Base-by-base conservation (phyloP, 768 basidiomycete species). In the Amanita muscaria region DNA sequence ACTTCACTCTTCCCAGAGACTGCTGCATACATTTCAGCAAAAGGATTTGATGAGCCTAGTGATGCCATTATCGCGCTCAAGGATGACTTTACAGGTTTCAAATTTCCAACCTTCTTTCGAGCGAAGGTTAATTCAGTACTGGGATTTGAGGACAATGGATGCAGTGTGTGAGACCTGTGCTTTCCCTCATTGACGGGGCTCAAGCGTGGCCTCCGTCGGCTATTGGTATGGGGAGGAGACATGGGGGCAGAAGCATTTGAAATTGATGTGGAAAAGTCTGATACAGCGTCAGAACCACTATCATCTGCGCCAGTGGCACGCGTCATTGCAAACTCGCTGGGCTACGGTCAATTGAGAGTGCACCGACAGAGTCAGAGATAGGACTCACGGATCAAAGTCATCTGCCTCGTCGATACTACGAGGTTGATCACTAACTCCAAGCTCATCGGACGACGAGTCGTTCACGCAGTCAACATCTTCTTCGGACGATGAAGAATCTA, bases 11-110 rank as follows among this genome's bases (percentile, higher is more conserved):
- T 80, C 0, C 89, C 87, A 0, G 88, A 83, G 19, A 92, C 86
- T 4, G 85, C 77, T 6, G 83, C 83, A 58, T 98, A 98, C 22
- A 87, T 64, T 53, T 92, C 83, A 5, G 83, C 72, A 61, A 93
- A 96, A 1, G 94, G 92, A 59, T 94, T 96, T 8, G 83, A 72
- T 30, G 74, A 67, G 6, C 72, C 72, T 2, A 83, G 74, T 4
- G 79, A 73, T 1, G 83, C 83, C 19, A 97, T 72, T 68, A 88
- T 79, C 1, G 80, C 66, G 0, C 86, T 80, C 14, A 96, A 65
- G 19, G 80, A 74, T 1, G 89, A 92, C 54, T 68, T 70, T 8
- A 59, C 66, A 0, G 73, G 62, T 22, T 61, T 65, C 7, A 59
- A 40, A 0, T 75, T 68, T 0, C 53, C 50, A 4, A 87, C 68